Percentiles rank a stretch among this genome's conserved stretches.
Conservation (phyloP, 163 green algal species). For the Scenedesmus sp. region DNA sequence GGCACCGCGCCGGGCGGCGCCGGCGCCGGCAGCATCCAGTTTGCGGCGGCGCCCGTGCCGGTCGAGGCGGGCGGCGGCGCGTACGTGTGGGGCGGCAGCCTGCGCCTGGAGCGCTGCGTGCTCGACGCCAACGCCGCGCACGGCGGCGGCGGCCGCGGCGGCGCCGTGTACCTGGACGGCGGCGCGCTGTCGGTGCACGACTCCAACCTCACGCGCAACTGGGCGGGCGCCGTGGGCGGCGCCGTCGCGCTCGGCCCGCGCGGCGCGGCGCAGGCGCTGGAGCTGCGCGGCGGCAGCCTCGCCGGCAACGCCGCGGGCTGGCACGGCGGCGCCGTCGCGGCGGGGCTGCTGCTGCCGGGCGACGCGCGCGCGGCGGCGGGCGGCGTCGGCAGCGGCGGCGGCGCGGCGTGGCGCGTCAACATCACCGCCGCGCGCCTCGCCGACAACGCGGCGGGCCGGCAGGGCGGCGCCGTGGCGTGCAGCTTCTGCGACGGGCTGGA, state of each 20-base stretch:
- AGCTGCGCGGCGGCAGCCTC: neutral
- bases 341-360: slow-evolving; percentile 29
- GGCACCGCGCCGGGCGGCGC: too few relatives aligned
- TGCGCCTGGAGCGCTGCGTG: neutral
- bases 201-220: neutral
- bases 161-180: slow-evolving; percentile 30
- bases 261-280: neutral
- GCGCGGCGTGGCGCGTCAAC: too few relatives aligned
- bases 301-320: neutral
- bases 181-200: slow-evolving; percentile 1
- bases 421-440: neutral
- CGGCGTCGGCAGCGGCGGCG: neutral
- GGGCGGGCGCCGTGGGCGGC: slow-evolving; percentile 9
- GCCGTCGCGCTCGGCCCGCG: neutral
- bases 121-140: slow-evolving; percentile 6
- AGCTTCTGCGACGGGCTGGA: slow-evolving; percentile 15
- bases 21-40: too few relatives aligned
- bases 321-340: slow-evolving; percentile 17
- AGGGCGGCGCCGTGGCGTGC: slow-evolving; percentile 25
- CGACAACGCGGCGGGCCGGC: slow-evolving; percentile 21
- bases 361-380: slow-evolving; percentile 2
- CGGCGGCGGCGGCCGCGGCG: slow-evolving; percentile 3
- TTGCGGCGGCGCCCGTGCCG: too few relatives aligned
- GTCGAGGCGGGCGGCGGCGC: slow-evolving; percentile 17
- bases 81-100: slow-evolving; percentile 20